Evolutionary conservation across 805 yeast genomes (phyloP).

Genomic region (Wickerhamiella slavikovae): DNA sequence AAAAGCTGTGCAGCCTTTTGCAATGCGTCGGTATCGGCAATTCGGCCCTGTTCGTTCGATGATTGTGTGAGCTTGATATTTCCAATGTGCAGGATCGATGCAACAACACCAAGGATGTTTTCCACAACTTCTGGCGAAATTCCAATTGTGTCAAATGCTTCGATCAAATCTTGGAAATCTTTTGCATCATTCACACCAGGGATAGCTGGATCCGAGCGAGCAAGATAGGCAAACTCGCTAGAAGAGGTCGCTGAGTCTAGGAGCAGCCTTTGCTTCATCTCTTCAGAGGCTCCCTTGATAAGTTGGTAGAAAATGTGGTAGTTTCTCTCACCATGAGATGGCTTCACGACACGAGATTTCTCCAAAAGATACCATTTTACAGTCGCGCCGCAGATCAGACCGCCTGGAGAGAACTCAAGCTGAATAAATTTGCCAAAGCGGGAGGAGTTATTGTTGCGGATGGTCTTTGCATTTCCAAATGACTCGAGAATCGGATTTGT

Average conservation of each 20-base stretch:
- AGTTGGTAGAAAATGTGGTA: slow-evolving; percentile 88
- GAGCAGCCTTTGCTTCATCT: slow-evolving; percentile 15
- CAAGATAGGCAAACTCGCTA: slow-evolving; percentile 35
- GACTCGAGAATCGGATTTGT: slow-evolving; percentile 93
- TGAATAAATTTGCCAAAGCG: slow-evolving; percentile 92
- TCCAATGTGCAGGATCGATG: slow-evolving; percentile 69
- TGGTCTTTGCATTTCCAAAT: slow-evolving; percentile 93
- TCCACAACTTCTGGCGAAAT: slow-evolving; percentile 33
- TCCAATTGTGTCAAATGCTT: slow-evolving; percentile 58
- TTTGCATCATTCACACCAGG: slow-evolving; percentile 55
- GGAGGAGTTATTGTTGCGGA: slow-evolving; percentile 82
- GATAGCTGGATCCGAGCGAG: slow-evolving; percentile 32
- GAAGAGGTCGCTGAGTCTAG: slow-evolving; percentile 26
- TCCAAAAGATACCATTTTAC: slow-evolving; percentile 89
- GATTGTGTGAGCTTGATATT: slow-evolving; percentile 52
- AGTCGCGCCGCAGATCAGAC: slow-evolving; percentile 66
- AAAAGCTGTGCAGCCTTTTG: slow-evolving; percentile 36
- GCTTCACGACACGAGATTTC: slow-evolving; percentile 76
- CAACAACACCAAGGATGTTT: slow-evolving; percentile 42
- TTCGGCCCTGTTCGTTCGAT: slow-evolving; percentile 53
- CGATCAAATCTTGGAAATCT: slow-evolving; percentile 41
- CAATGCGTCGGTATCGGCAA: slow-evolving; percentile 32
- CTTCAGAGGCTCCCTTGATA: slow-evolving; percentile 38
- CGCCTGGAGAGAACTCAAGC: slow-evolving; percentile 43
- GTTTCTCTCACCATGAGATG: slow-evolving; percentile 60